Evolutionary conservation across 2,329 filamentous ascomycete species (phyloP).

Genomic region (Trichoderma asperellum): DNA sequence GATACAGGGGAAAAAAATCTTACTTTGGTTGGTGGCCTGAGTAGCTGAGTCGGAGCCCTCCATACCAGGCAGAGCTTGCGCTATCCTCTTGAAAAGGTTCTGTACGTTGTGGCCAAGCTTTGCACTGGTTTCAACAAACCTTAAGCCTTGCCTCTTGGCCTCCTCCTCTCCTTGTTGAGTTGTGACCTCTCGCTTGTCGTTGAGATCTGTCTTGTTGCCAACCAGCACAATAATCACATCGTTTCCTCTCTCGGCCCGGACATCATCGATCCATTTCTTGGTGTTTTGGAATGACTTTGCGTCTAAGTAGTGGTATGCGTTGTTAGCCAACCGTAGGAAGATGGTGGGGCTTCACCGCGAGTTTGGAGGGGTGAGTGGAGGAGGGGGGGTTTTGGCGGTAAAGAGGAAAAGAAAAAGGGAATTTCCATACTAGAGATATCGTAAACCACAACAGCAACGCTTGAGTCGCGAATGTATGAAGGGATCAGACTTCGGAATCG

Average conservation of each 20-base stretch:
- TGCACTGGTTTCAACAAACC: constrained; percentile 99
- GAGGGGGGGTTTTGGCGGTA: constrained; percentile 21
- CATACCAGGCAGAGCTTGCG: constrained; percentile 96
- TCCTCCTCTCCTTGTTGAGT: constrained; percentile 96
- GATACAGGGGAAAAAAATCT: constrained; percentile 43
- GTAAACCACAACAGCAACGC: constrained; percentile 97
- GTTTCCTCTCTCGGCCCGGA: constrained; percentile 92
- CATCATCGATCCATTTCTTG: constrained; percentile 99
- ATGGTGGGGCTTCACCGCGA: constrained; percentile 27
- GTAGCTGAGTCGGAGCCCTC: constrained; percentile 83
- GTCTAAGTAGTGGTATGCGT: constrained; percentile 52
- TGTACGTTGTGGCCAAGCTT: constrained; percentile 99
- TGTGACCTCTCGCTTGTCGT: constrained; percentile 97
- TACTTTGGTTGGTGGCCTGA: constrained; percentile 76
- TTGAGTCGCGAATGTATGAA: constrained; percentile 97
- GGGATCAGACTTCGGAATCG: constrained; percentile 96
- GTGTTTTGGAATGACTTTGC: constrained; percentile 98
- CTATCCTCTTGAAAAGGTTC: constrained; percentile 95
- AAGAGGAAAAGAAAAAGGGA: constrained; percentile 15
- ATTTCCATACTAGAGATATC: constrained; percentile 78
- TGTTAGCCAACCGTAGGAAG: constrained; percentile 31
- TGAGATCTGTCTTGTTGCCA: constrained; percentile 98
- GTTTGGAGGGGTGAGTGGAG: constrained; percentile 15
- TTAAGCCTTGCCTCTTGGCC: constrained; percentile 94
- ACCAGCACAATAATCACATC: constrained; percentile 99